Evolutionary conservation across 345 rosid genomes (phyloP).

Genomic region (Sisymbrium altissimum): DNA sequence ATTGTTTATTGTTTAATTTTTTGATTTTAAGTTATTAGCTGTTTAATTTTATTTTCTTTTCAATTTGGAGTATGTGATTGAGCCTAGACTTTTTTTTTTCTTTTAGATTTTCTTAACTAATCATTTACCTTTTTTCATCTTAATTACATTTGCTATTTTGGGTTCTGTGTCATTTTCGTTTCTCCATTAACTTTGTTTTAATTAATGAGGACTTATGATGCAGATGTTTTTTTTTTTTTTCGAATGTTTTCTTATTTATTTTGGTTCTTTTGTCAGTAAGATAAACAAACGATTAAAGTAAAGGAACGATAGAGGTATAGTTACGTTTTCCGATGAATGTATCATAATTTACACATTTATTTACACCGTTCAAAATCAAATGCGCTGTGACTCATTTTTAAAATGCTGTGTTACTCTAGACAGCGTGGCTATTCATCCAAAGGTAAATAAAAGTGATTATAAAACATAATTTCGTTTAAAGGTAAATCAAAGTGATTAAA

Average conservation of each 20-base stretch:
- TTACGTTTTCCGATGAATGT: conserved; percentile 21
- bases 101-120: conserved; percentile 7
- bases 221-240: not conserved
- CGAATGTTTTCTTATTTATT: conserved; percentile 5
- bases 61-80: not conserved
- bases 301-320: not conserved
- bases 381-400: not conserved
- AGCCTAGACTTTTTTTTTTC: not conserved
- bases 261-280: not conserved
- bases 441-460: not conserved
- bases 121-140: conserved; percentile 13
- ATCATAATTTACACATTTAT: no score
- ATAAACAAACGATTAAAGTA: not conserved
- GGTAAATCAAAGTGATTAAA: not conserved
- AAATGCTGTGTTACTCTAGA: conserved; percentile 3
- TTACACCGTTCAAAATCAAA: conserved; percentile 12
- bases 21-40: not conserved
- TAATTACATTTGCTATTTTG: conserved; percentile 5
- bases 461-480: not conserved
- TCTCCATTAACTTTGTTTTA: conserved; percentile 4
- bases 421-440: conserved; percentile 22
- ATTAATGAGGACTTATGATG: conserved; percentile 6
- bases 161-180: not conserved
- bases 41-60: not conserved
- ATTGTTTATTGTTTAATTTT: not conserved